phyloP scores from a whole-genome alignment of 257 asterid species.

The Marsdenia floribunda region DNA sequence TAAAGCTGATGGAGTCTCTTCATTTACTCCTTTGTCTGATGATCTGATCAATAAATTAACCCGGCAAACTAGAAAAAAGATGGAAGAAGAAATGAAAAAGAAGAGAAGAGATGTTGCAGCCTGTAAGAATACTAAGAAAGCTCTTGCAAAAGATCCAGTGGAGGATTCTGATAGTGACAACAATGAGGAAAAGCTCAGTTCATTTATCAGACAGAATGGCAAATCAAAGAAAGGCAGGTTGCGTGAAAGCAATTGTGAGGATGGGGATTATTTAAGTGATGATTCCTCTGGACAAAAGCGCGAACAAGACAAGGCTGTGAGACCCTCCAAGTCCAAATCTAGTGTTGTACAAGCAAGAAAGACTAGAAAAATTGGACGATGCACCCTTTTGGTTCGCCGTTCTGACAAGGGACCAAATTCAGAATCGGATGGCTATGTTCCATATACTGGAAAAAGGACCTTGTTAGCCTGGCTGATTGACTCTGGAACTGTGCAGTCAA shows the following conservation, averaged over 20 bases:
- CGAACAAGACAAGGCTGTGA: slow-evolving; percentile 34
- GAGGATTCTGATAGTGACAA: slow-evolving; percentile 56
- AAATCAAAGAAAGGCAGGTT: slow-evolving; percentile 35
- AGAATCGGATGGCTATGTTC: slow-evolving; percentile 66
- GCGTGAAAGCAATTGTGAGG: slow-evolving; percentile 34
- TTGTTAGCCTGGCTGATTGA: slow-evolving; percentile 86
- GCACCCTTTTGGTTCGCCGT: slow-evolving; percentile 75
- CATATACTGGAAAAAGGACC: slow-evolving; percentile 82
- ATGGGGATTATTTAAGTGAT: slow-evolving; percentile 36
- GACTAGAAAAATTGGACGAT: slow-evolving; percentile 64
- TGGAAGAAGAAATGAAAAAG: slow-evolving; percentile 70
- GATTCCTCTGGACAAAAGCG: slow-evolving; percentile 34
- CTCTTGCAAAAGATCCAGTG: slow-evolving; percentile 28
- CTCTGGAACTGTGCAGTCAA: slow-evolving; percentile 52
- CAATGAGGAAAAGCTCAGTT: slow-evolving; percentile 45
- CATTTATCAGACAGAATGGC: slow-evolving; percentile 41
- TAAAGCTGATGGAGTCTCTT: slow-evolving; percentile 37
- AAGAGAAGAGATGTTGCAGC: slow-evolving; percentile 55
- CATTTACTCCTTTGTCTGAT: slow-evolving; percentile 68
- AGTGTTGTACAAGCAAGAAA: slow-evolving; percentile 56
- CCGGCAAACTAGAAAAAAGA: slow-evolving; percentile 83
- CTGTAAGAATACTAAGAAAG: slow-evolving; percentile 30
- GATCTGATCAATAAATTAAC: slow-evolving; percentile 79
- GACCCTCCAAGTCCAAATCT: slow-evolving; percentile 26
- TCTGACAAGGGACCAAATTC: slow-evolving; percentile 53